Evolutionary conservation across 371 early-diverging fungal genomes (phyloP).

Genomic region (Dichotomocladium elegans): DNA sequence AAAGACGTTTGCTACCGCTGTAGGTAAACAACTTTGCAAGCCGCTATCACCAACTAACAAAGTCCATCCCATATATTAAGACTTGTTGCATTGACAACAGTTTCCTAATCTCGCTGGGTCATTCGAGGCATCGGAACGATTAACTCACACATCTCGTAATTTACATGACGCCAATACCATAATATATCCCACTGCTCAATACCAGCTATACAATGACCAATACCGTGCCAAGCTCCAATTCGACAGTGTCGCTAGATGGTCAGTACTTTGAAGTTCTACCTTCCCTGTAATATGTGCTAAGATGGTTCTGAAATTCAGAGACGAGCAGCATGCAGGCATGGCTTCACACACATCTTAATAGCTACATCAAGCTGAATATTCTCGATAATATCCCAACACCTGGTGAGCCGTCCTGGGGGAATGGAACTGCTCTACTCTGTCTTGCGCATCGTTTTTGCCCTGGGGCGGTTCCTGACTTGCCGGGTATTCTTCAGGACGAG

Average conservation of each 20-base stretch:
- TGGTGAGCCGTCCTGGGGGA: background rate
- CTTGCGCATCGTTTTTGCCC: constrained; percentile 36
- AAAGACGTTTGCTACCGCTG: no score
- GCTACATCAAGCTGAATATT: constrained; percentile 23
- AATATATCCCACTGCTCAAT: background rate
- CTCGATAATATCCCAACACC: constrained; percentile 12
- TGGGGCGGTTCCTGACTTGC: constrained; percentile 18
- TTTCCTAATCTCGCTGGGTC: no score
- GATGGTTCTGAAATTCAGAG: background rate
- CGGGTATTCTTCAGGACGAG: constrained; percentile 7
- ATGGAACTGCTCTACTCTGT: constrained; percentile 21
- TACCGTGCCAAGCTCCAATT: background rate
- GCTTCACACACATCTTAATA: constrained; percentile 28
- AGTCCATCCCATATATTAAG: no score
- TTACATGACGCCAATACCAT: background rate
- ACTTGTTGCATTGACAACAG: no score
- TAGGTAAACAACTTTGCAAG: no score
- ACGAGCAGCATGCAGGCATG: constrained; percentile 37
- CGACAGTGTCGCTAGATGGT: background rate
- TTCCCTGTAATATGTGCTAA: background rate
- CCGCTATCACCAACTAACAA: no score
- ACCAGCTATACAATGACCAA: background rate
- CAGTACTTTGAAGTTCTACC: background rate
- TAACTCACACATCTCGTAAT: no score
- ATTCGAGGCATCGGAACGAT: no score